Conservation (phyloP, 371 early-diverging fungal genomes). For the Syncephalastrum contaminatum region DNA sequence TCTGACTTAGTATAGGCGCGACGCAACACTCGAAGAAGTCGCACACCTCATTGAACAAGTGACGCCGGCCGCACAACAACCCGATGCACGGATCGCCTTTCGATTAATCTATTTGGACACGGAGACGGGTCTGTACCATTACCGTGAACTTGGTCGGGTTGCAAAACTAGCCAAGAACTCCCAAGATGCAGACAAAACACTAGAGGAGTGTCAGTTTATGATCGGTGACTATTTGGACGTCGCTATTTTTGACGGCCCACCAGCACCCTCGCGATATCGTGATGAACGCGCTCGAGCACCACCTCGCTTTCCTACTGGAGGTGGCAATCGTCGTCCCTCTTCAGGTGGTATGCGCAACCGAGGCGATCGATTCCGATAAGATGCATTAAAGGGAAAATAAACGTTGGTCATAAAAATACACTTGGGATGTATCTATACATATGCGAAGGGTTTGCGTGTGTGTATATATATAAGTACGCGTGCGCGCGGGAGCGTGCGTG, state of each 20-base stretch:
- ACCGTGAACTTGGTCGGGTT: slow-evolving; percentile 56
- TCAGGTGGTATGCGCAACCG: too few species aligned
- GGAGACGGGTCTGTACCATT: slow-evolving; percentile 35
- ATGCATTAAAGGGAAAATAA: too few species aligned
- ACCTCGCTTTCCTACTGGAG: too few species aligned
- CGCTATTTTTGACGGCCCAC: slow-evolving; percentile 50
- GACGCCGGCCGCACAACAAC: slow-evolving; percentile 49
- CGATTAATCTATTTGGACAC: slow-evolving; percentile 52
- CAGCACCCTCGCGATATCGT: slow-evolving; percentile 3
- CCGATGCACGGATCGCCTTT: slow-evolving; percentile 57
- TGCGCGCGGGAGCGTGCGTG: too few species aligned
- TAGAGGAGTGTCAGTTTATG: slow-evolving; percentile 56
- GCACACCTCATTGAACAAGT: slow-evolving; percentile 57
- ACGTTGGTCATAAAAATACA: too few species aligned
- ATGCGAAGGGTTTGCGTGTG: too few species aligned
- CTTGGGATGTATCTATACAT: too few species aligned
- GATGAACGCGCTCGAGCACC: too few species aligned
- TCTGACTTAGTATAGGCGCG: slow-evolving; percentile 45
- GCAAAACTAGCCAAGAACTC: slow-evolving; percentile 34
- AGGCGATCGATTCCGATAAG: too few species aligned
- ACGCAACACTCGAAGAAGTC: slow-evolving; percentile 67
- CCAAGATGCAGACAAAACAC: slow-evolving; percentile 54
- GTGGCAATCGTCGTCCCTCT: too few species aligned
- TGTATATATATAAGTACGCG: too few species aligned
- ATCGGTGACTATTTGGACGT: slow-evolving; percentile 69